Percentiles rank a stretch among this genome's conserved stretches.
Evolutionary conservation across 2,329 filamentous ascomycete genomes (phyloP).

Genomic region (Cordyceps javanica): DNA sequence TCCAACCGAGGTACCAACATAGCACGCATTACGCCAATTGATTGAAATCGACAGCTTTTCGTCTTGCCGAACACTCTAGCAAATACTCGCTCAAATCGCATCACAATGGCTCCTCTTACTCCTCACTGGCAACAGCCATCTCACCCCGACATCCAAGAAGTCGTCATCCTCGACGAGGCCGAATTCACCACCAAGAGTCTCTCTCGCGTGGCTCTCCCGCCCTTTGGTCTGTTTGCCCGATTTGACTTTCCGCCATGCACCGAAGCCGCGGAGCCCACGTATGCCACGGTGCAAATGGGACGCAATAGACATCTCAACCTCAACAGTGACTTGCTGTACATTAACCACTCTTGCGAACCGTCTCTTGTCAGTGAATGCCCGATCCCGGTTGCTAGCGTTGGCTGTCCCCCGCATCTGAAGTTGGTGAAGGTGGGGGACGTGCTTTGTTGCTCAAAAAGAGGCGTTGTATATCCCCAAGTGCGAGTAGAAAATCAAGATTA

Average conservation of each 20-base stretch:
- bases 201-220: constrained; percentile 48
- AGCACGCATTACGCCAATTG: neutral
- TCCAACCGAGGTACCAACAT: neutral
- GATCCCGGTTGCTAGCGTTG: neutral
- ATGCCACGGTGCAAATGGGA: constrained; percentile 58
- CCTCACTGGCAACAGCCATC: constrained; percentile 57
- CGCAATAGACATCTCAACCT: constrained; percentile 51
- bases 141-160: constrained; percentile 51
- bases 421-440: neutral
- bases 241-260: constrained; percentile 59
- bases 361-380: constrained; percentile 46
- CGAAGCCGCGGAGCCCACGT: constrained; percentile 48
- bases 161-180: constrained; percentile 42
- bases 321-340: constrained; percentile 61
- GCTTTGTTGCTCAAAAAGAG: neutral
- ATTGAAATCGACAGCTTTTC: neutral
- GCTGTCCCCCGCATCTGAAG: neutral
- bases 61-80: neutral
- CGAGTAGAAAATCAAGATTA: neutral
- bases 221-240: constrained; percentile 61
- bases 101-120: constrained; percentile 47
- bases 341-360: constrained; percentile 63
- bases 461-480: neutral
- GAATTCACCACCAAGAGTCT: constrained; percentile 56
- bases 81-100: neutral